Evolutionary conservation across 768 basidiomycete species (phyloP).

Genomic region (Termitomyces sp.): DNA sequence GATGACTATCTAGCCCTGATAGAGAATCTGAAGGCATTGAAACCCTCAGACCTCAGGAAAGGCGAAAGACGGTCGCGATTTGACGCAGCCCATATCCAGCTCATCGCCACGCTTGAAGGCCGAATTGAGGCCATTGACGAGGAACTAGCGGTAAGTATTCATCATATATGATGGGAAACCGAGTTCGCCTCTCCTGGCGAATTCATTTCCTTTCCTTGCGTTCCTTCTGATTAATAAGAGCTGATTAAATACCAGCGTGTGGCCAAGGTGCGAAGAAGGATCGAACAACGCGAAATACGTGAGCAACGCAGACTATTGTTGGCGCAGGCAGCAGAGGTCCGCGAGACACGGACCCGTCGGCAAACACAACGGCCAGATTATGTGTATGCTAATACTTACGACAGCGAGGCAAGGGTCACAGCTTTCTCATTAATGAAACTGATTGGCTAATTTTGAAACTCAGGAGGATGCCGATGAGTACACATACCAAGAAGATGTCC

Average conservation of each 20-base stretch:
- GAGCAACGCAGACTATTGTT: slow-evolving; percentile 59
- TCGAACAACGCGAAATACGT: slow-evolving; percentile 66
- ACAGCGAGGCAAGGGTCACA: slow-evolving; percentile 53
- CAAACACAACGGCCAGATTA: slow-evolving; percentile 74
- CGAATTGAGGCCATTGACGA: slow-evolving; percentile 62
- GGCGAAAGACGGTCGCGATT: slow-evolving; percentile 48
- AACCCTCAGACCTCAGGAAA: slow-evolving; percentile 38
- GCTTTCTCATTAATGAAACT: slow-evolving; percentile 15
- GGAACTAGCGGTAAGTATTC: slow-evolving; percentile 71
- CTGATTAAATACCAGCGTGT: slow-evolving; percentile 47
- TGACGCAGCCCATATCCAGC: slow-evolving; percentile 53
- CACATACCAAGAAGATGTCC: slow-evolving; percentile 54
- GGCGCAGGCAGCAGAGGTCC: slow-evolving; percentile 73
- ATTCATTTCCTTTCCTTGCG: slow-evolving; percentile 5
- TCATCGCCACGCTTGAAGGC: slow-evolving; percentile 58
- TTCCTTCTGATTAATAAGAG: neutral
- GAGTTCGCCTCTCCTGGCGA: neutral
- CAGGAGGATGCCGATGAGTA: slow-evolving; percentile 66
- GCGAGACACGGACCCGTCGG: slow-evolving; percentile 74
- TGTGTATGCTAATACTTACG: slow-evolving; percentile 62
- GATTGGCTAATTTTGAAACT: slow-evolving; percentile 25
- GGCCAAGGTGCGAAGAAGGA: slow-evolving; percentile 60
- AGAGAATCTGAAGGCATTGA: slow-evolving; percentile 49
- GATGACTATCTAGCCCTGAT: slow-evolving; percentile 68
- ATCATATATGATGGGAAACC: slow-evolving; percentile 5